phyloP scores from a whole-genome alignment of 257 asterid genomes.

The Misopates orontium region DNA sequence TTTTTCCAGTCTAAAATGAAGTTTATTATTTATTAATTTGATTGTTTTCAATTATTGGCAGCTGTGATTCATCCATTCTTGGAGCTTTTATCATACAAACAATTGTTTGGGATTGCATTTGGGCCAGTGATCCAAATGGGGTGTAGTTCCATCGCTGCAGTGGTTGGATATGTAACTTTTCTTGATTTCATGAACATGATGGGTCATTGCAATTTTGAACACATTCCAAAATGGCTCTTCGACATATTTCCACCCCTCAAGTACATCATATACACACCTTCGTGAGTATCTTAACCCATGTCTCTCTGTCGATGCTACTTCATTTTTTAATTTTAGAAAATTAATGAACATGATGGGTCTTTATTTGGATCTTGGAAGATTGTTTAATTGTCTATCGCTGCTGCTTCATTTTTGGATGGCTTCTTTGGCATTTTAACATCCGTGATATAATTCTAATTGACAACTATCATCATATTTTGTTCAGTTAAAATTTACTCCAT shows the following conservation, averaged over 20 bases:
- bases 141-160: background rate
- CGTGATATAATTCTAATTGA: no score
- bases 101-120: slow-evolving; percentile 17
- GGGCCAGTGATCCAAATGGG: slow-evolving; percentile 1
- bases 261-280: slow-evolving; percentile 29
- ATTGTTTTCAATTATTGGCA: background rate
- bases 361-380: no score
- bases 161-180: slow-evolving; percentile 9
- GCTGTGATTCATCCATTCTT: slow-evolving; percentile 31
- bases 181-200: slow-evolving; percentile 32
- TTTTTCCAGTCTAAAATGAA: no score
- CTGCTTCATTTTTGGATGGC: no score
- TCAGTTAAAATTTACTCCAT: no score
- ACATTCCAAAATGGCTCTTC: slow-evolving; percentile 32
- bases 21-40: background rate
- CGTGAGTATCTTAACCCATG: slow-evolving; percentile 26
- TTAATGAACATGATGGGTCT: no score
- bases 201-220: slow-evolving; percentile 43
- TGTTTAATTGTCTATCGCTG: no score
- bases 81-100: slow-evolving; percentile 28
- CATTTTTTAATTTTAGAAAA: no score
- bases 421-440: no score
- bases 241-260: slow-evolving; percentile 16
- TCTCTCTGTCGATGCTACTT: no score
- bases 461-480: no score